Conservation (phyloP, 352 stramenopile genomes). For the Pythium pectinolyticum region DNA sequence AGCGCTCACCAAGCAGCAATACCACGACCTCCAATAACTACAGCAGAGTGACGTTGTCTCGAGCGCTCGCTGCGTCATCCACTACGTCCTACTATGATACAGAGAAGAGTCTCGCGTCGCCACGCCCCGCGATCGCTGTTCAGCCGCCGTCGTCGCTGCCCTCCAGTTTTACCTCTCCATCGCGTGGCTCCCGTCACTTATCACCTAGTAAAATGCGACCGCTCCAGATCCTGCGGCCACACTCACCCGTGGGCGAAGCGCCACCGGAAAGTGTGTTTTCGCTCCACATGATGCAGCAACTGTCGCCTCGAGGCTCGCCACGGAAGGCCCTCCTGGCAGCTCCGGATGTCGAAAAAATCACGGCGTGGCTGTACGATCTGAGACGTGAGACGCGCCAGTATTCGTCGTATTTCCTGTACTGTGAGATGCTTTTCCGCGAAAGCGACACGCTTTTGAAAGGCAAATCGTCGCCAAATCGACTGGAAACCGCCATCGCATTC, state of each 20-base stretch:
- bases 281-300: slow-evolving; percentile 26
- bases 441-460: slow-evolving; percentile 56
- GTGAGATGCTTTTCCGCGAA: slow-evolving; percentile 72
- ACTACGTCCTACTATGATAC: background rate
- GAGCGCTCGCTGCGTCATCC: slow-evolving; percentile 4
- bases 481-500: slow-evolving; percentile 75
- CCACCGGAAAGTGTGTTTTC: slow-evolving; percentile 25
- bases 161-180: too few species aligned
- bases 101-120: slow-evolving; percentile 18
- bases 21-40: background rate
- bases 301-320: slow-evolving; percentile 22
- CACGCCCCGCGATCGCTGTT: slow-evolving; percentile 2
- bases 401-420: slow-evolving; percentile 73
- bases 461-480: slow-evolving; percentile 61
- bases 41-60: background rate
- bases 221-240: slow-evolving; percentile 20
- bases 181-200: background rate
- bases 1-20: background rate
- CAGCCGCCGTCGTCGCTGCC: slow-evolving; percentile 4
- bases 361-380: slow-evolving; percentile 57
- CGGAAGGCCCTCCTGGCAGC: slow-evolving; percentile 37
- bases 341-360: slow-evolving; percentile 64
- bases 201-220: slow-evolving; percentile 20
- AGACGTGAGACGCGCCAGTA: slow-evolving; percentile 40
- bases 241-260: slow-evolving; percentile 25